Percentiles rank a stretch among this genome's conserved stretches.
These are phyloP conservation scores for Kalmusia sp. DNA, from an alignment of 2,329 filamentous ascomycete species.

Conservation along the genomic window DNA sequence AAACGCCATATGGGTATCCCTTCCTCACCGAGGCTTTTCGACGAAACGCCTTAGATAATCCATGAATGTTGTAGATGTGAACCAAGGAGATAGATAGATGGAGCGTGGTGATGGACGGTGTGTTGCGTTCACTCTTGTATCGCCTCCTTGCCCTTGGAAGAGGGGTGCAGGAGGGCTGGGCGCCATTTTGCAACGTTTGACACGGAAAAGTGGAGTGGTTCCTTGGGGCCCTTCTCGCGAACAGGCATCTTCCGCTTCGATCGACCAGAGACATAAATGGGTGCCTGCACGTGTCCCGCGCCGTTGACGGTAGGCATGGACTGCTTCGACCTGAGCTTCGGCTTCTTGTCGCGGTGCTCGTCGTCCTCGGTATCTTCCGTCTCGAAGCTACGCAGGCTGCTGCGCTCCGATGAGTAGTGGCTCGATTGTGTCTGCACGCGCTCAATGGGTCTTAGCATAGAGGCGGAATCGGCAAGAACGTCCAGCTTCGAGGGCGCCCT, in stretches of 20 bases:
- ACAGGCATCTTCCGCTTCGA: conserved; percentile 52
- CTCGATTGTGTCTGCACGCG: conserved; percentile 30
- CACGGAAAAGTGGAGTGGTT: conserved; percentile 49
- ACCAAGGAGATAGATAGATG: conserved; percentile 7
- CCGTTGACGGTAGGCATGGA: conserved; percentile 41
- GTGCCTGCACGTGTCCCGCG: conserved; percentile 30
- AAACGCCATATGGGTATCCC: conserved; percentile 30
- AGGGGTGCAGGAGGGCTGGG: conserved; percentile 39
- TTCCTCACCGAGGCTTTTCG: conserved; percentile 20
- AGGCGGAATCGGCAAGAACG: conserved; percentile 47
- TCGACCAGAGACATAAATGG: conserved; percentile 49
- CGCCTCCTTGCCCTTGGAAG: conserved; percentile 45
- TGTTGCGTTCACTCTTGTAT: conserved; percentile 13
- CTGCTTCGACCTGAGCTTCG: conserved; percentile 46
- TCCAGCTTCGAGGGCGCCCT: conserved; percentile 47
- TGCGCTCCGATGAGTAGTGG: conserved; percentile 43
- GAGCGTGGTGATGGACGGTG: conserved; percentile 1
- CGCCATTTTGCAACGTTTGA: conserved; percentile 44
- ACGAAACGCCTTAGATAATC: conserved; percentile 22
- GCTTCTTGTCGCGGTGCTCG: conserved; percentile 50
- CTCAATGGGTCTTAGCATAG: conserved; percentile 43
- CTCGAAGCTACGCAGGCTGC: conserved; percentile 46
- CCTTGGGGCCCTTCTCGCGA: conserved; percentile 45
- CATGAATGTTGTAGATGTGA: background rate
- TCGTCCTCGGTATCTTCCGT: conserved; percentile 44